phyloP scores from a whole-genome alignment of 352 stramenopile genomes.

The Phytophthora rubi region DNA sequence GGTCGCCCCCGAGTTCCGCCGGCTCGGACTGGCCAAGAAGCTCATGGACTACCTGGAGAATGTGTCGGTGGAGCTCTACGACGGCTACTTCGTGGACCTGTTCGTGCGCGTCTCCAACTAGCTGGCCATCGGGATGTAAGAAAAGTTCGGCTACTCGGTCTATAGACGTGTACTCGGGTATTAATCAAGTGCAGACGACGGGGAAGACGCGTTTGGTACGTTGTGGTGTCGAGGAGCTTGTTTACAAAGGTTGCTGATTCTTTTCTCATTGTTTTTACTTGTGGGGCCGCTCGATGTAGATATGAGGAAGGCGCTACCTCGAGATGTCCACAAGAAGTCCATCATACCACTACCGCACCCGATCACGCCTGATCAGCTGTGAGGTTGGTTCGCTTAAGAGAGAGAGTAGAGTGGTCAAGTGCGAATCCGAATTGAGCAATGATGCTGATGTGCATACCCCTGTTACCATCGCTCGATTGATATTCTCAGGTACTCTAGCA shows the following conservation, averaged over 20 bases:
- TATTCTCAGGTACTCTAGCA: slow-evolving; percentile 31
- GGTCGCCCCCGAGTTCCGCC: slow-evolving; percentile 95
- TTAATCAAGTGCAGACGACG: slow-evolving; percentile 86
- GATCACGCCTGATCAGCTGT: slow-evolving; percentile 84
- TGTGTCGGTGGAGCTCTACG: slow-evolving; percentile 79
- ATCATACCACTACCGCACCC: slow-evolving; percentile 90
- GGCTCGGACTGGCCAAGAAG: slow-evolving; percentile 91
- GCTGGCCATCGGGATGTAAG: slow-evolving; percentile 93
- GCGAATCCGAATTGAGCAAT: too few relatives aligned
- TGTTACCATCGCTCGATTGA: not conserved
- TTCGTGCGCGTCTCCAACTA: slow-evolving; percentile 97
- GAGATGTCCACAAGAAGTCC: slow-evolving; percentile 91
- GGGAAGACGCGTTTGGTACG: slow-evolving; percentile 91
- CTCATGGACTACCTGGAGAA: slow-evolving; percentile 96
- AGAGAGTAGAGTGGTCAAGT: not conserved
- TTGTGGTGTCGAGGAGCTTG: slow-evolving; percentile 8
- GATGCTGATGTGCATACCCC: not conserved
- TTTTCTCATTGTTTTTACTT: not conserved
- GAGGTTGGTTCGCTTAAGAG: not conserved
- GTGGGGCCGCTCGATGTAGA: slow-evolving; percentile 49
- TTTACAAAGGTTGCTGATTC: not conserved
- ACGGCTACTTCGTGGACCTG: slow-evolving; percentile 99
- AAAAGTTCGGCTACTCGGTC: slow-evolving; percentile 92
- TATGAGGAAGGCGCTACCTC: slow-evolving; percentile 92
- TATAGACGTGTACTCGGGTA: slow-evolving; percentile 93